These are phyloP conservation scores for Apiotrichum gracile DNA, from an alignment of 1,284 basidiomycete genomes.

Conservation along the genomic window DNA sequence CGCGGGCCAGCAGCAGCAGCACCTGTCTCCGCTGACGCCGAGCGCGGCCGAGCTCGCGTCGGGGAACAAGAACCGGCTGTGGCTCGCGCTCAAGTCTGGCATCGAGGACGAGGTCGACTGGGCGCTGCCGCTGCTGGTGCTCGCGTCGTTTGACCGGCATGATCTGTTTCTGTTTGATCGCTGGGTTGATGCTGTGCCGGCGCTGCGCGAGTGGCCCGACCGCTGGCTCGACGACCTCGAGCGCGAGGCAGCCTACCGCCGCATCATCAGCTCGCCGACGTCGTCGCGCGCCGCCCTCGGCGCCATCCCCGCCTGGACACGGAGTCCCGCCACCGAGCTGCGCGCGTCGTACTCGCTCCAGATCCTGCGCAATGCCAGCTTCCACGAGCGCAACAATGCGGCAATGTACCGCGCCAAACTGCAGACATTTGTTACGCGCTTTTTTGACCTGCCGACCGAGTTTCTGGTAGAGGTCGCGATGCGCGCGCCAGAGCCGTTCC, in stretches of 20 bases:
- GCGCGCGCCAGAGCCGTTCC: slow-evolving; percentile 30
- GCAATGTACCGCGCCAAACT: slow-evolving; percentile 22
- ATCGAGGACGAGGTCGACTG: slow-evolving; percentile 39
- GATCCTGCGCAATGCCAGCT: slow-evolving; percentile 38
- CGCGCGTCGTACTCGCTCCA: slow-evolving; percentile 36
- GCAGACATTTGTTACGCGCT: slow-evolving; percentile 23
- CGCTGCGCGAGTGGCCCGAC: slow-evolving; percentile 30
- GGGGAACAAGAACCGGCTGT: slow-evolving; percentile 30
- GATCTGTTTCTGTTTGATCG: slow-evolving; percentile 31
- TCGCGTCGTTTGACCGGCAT: slow-evolving; percentile 30
- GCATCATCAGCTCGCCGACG: neutral
- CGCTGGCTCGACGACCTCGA: slow-evolving; percentile 35
- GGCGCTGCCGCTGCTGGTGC: slow-evolving; percentile 38
- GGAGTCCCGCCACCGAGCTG: slow-evolving; percentile 19
- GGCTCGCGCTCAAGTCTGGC: slow-evolving; percentile 33
- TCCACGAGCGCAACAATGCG: slow-evolving; percentile 25
- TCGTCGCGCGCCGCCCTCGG: slow-evolving; percentile 16
- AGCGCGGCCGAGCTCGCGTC: slow-evolving; percentile 20
- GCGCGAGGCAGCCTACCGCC: slow-evolving; percentile 21
- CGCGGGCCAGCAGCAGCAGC: slow-evolving; percentile 4
- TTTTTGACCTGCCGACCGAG: slow-evolving; percentile 31
- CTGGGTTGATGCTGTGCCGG: slow-evolving; percentile 30
- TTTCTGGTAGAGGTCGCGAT: slow-evolving; percentile 32
- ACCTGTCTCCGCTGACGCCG: slow-evolving; percentile 24
- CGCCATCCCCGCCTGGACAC: slow-evolving; percentile 28